These are phyloP conservation scores for Xylaria polymorpha DNA, from an alignment of 2,329 filamentous ascomycete species.

Conservation along the genomic window DNA sequence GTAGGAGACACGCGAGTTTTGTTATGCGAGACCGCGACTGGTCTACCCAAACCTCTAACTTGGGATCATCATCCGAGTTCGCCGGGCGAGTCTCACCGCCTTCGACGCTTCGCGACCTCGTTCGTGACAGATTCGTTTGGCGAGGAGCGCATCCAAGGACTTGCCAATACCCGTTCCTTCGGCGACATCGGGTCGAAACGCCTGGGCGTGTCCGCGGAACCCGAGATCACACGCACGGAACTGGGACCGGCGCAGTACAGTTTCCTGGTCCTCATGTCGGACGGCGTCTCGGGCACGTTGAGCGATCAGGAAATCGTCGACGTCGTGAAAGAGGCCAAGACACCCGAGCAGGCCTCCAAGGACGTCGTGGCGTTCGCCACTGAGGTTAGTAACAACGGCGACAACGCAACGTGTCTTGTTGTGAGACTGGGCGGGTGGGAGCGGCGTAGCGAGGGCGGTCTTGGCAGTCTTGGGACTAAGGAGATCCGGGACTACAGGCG, in stretches of 20 bases:
- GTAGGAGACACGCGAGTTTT: conserved; percentile 94
- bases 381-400: conserved; percentile 77
- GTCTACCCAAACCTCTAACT: conserved; percentile 82
- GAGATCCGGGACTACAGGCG: conserved; percentile 88
- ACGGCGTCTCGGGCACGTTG: conserved; percentile 88
- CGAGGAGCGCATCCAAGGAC: conserved; percentile 91
- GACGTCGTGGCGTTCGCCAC: conserved; percentile 88
- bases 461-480: conserved; percentile 90
- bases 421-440: conserved; percentile 77
- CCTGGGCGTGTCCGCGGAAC: conserved; percentile 93
- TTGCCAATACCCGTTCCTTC: conserved; percentile 94
- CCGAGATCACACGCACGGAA: conserved; percentile 84
- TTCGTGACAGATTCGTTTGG: conserved; percentile 97
- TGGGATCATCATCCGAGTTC: conserved; percentile 93
- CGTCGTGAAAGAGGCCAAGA: conserved; percentile 91
- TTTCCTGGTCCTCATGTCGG: conserved; percentile 88
- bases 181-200: conserved; percentile 93
- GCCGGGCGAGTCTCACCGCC: conserved; percentile 82
- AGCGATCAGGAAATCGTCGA: conserved; percentile 96
- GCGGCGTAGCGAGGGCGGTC: conserved; percentile 81
- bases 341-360: conserved; percentile 84
- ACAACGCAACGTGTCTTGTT: conserved; percentile 76
- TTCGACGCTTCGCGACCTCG: conserved; percentile 84
- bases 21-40: conserved; percentile 87
- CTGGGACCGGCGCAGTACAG: conserved; percentile 85